phyloP scores from a whole-genome alignment of 352 stramenopile genomes.

The Vaucheria bursata region DNA sequence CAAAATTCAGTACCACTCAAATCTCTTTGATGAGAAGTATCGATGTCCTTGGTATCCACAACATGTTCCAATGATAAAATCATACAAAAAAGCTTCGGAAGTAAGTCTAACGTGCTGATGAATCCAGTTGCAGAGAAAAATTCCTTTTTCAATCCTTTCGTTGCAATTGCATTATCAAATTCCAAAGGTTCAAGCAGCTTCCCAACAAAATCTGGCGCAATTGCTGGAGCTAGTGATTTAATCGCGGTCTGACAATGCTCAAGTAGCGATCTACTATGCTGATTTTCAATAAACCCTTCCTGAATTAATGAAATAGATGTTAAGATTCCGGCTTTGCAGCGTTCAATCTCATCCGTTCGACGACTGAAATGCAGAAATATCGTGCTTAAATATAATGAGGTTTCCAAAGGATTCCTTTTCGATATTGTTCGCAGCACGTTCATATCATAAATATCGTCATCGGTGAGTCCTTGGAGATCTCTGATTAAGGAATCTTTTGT shows the following conservation, averaged over 20 bases:
- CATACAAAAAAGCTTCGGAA: slow-evolving; percentile 18
- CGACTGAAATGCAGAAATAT: background rate
- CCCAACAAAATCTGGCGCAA: background rate
- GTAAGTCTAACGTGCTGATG: slow-evolving; percentile 27
- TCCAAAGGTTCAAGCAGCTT: background rate
- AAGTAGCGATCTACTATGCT: background rate
- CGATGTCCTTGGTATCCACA: slow-evolving; percentile 15
- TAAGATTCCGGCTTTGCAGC: background rate
- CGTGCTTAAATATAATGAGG: background rate
- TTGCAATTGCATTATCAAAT: background rate
- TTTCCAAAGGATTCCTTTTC: background rate
- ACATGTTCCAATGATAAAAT: background rate
- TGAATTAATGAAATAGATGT: background rate
- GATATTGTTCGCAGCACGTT: background rate
- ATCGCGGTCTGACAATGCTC: background rate
- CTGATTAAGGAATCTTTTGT: too few relatives aligned
- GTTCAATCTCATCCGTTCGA: background rate
- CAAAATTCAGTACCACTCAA: slow-evolving; percentile 23
- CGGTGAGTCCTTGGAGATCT: too few relatives aligned
- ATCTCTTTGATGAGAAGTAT: slow-evolving; percentile 10
- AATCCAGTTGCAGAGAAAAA: slow-evolving; percentile 11
- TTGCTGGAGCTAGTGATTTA: background rate
- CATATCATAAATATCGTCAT: background rate
- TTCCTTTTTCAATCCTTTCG: background rate
- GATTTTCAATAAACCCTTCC: background rate